These are phyloP conservation scores for Apodospora peruviana DNA, from an alignment of 495 filamentous ascomycete genomes.

Conservation along the genomic window DNA sequence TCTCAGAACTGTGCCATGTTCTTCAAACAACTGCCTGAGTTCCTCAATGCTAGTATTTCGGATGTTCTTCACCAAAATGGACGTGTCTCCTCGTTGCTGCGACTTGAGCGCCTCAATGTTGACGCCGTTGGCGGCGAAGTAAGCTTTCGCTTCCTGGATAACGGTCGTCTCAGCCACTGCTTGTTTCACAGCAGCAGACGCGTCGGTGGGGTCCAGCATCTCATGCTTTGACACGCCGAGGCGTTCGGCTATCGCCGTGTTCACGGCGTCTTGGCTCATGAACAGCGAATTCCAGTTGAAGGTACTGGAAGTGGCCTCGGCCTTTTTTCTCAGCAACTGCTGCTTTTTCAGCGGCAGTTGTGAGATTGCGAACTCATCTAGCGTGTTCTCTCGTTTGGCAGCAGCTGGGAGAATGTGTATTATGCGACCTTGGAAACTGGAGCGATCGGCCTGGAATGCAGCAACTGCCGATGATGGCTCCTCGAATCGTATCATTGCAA, in stretches of 20 bases:
- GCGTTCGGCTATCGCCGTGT: constrained; percentile 81
- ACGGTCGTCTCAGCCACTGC: constrained; percentile 93
- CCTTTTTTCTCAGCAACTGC: constrained; percentile 76
- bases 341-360: constrained; percentile 93
- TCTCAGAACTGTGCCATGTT: constrained; percentile 65
- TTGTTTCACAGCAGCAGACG: constrained; percentile 91
- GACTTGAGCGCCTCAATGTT: constrained; percentile 87
- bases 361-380: constrained; percentile 82
- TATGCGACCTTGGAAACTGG: constrained; percentile 84
- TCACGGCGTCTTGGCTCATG: constrained; percentile 96
- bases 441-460: constrained; percentile 74
- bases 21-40: constrained; percentile 59
- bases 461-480: constrained; percentile 65
- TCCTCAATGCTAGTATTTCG: constrained; percentile 69
- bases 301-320: constrained; percentile 63
- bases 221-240: constrained; percentile 85
- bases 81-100: constrained; percentile 73
- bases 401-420: constrained; percentile 81
- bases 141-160: constrained; percentile 92
- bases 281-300: constrained; percentile 98
- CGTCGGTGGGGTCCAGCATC: constrained; percentile 85
- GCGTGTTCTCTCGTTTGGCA: constrained; percentile 69
- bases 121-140: constrained; percentile 80
- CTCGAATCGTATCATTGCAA: constrained; percentile 76
- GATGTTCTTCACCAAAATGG: constrained; percentile 94